phyloP scores from a whole-genome alignment of 2,329 filamentous ascomycete genomes.

The Pseudopyricularia javanii region DNA sequence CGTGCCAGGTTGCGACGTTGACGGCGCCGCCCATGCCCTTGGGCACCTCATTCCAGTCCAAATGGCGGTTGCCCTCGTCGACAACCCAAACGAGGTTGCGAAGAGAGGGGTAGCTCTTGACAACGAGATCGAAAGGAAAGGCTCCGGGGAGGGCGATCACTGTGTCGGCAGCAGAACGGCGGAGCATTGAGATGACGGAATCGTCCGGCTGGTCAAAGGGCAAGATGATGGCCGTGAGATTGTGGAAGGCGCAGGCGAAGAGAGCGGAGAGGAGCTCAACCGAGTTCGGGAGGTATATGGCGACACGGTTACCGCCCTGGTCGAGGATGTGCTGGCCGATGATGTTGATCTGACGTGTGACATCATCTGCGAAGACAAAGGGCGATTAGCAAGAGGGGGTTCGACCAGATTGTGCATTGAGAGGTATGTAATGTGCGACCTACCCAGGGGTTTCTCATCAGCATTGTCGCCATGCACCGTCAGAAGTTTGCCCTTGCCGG shows the following conservation, averaged over 20 bases:
- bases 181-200: conserved; percentile 59
- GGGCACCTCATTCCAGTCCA: conserved; percentile 90
- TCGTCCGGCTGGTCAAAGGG: conserved; percentile 68
- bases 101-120: conserved; percentile 56
- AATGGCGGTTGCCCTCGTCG: conserved; percentile 77
- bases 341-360: conserved; percentile 78
- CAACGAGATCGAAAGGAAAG: conserved; percentile 67
- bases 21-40: conserved; percentile 62
- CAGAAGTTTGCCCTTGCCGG: conserved; percentile 56
- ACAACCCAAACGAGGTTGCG: conserved; percentile 84
- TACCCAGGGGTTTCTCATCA: conserved; percentile 57
- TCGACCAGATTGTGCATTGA: too few species aligned
- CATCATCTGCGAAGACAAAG: conserved; percentile 35
- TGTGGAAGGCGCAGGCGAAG: conserved; percentile 86
- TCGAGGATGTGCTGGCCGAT: conserved; percentile 68
- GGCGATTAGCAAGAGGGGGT: background rate
- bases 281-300: conserved; percentile 86
- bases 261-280: conserved; percentile 72
- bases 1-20: conserved; percentile 85
- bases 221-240: conserved; percentile 70
- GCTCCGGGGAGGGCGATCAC: conserved; percentile 76
- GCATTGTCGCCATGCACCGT: conserved; percentile 71
- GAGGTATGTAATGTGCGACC: conserved; percentile 4
- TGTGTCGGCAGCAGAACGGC: conserved; percentile 62
- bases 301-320: conserved; percentile 63